Percentiles rank a stretch among this genome's conserved stretches.
Conservation (phyloP, 106 monocot species). For the Dioscorea alata region DNA sequence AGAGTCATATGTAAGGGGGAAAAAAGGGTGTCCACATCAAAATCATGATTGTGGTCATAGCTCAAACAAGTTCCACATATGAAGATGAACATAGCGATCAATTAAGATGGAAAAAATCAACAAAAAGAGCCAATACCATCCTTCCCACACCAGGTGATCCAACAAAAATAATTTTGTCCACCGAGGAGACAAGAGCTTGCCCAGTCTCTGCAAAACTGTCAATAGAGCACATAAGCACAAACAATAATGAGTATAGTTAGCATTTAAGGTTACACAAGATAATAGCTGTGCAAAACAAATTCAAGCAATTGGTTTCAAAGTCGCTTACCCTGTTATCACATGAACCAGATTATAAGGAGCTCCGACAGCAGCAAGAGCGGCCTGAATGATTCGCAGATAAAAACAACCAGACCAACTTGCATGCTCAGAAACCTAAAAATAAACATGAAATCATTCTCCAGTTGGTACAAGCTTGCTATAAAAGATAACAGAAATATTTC, state of each 20-base stretch:
- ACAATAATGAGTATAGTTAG: background rate
- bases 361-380: slow-evolving; percentile 90
- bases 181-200: slow-evolving; percentile 97
- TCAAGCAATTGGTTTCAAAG: background rate
- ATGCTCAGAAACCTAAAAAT: slow-evolving; percentile 89
- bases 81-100: too few relatives aligned
- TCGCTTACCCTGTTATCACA: slow-evolving; percentile 88
- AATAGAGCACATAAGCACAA: slow-evolving; percentile 10
- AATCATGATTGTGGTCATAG: background rate
- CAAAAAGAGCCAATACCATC: slow-evolving; percentile 50
- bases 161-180: slow-evolving; percentile 99
- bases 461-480: too few relatives aligned
- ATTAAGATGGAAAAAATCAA: too few relatives aligned
- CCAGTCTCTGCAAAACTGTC: slow-evolving; percentile 94
- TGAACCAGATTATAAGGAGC: slow-evolving; percentile 97
- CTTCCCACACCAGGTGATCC: slow-evolving; percentile 98
- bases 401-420: slow-evolving; percentile 99
- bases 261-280: background rate
- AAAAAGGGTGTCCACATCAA: background rate
- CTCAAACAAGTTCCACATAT: too few relatives aligned
- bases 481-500: too few relatives aligned
- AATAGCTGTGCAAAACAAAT: slow-evolving; percentile 1
- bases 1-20: too few relatives aligned
- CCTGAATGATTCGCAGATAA: slow-evolving; percentile 90
- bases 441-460: too few relatives aligned